Evolutionary conservation across 352 stramenopile genomes (phyloP).

Genomic region (Globisporangium uncinulatum): DNA sequence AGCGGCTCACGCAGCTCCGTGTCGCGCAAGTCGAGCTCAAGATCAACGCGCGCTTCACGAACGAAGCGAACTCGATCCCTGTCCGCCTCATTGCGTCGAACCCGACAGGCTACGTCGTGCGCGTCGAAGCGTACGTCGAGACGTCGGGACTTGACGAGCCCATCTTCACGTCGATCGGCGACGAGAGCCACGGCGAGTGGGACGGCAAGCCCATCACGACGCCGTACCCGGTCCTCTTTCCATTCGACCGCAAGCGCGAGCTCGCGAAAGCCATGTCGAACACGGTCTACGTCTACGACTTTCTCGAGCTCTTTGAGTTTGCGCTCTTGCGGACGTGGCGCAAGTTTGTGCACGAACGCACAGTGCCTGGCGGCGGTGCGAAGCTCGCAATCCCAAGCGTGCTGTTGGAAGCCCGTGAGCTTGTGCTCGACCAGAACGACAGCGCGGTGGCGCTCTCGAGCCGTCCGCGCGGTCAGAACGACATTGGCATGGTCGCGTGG

Average conservation of each 20-base stretch:
- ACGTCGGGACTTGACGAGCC: conserved; percentile 74
- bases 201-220: conserved; percentile 93
- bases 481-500: conserved; percentile 99
- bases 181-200: conserved; percentile 87
- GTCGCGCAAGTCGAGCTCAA: conserved; percentile 98
- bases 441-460: conserved; percentile 48
- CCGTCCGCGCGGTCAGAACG: conserved; percentile 93
- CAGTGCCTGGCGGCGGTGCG: conserved; percentile 39
- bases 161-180: conserved; percentile 90
- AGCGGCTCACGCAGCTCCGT: conserved; percentile 88
- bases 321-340: conserved; percentile 94
- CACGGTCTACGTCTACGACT: conserved; percentile 99
- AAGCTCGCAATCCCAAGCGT: conserved; percentile 82
- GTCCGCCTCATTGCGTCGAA: conserved; percentile 96
- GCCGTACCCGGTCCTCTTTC: conserved; percentile 96
- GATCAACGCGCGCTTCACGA: conserved; percentile 92
- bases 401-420: conserved; percentile 92
- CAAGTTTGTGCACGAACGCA: conserved; percentile 78
- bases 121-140: conserved; percentile 99
- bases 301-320: conserved; percentile 97
- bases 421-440: conserved; percentile 88
- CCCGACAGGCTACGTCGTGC: conserved; percentile 98
- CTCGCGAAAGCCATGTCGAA: conserved; percentile 93
- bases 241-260: conserved; percentile 93
- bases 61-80: conserved; percentile 91